phyloP scores from a whole-genome alignment of 768 basidiomycete genomes.

The Phanerochaete sordida region DNA sequence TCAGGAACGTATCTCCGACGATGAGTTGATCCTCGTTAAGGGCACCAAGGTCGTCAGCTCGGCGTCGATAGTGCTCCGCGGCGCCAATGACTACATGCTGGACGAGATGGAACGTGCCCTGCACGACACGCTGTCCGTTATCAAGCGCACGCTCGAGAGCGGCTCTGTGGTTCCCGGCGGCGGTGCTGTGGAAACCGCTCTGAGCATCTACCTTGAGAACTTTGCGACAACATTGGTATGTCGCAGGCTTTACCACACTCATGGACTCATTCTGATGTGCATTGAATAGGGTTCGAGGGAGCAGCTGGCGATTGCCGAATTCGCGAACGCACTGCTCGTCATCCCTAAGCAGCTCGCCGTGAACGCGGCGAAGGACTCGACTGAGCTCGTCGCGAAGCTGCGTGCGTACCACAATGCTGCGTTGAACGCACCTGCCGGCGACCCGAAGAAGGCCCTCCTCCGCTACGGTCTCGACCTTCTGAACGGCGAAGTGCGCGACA shows the following conservation, averaged over 20 bases:
- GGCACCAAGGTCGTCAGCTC: slow-evolving; percentile 97
- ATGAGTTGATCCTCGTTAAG: slow-evolving; percentile 95
- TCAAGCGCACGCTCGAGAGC: slow-evolving; percentile 96
- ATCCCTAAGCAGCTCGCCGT: slow-evolving; percentile 97
- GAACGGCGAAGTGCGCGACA: slow-evolving; percentile 94
- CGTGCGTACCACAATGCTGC: slow-evolving; percentile 97
- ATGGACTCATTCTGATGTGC: neutral
- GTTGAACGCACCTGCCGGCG: slow-evolving; percentile 85
- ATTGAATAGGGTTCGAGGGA: slow-evolving; percentile 84
- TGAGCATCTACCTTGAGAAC: slow-evolving; percentile 97
- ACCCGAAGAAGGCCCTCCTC: slow-evolving; percentile 86
- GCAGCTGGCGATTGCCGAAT: slow-evolving; percentile 99
- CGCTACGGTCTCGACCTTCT: slow-evolving; percentile 94
- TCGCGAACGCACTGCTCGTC: slow-evolving; percentile 85
- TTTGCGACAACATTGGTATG: slow-evolving; percentile 95
- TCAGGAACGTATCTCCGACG: slow-evolving; percentile 97
- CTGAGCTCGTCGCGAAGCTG: slow-evolving; percentile 94
- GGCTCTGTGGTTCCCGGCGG: slow-evolving; percentile 96
- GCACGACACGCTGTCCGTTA: slow-evolving; percentile 91
- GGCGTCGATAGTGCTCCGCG: slow-evolving; percentile 87
- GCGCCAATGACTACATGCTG: slow-evolving; percentile 98
- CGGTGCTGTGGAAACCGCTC: slow-evolving; percentile 93
- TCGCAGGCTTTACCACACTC: slow-evolving; percentile 9
- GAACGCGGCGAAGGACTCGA: slow-evolving; percentile 98
- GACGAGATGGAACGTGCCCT: slow-evolving; percentile 99